Conservation (phyloP, 1,284 basidiomycete genomes). For the Microbotryum silenes-acaulis region DNA sequence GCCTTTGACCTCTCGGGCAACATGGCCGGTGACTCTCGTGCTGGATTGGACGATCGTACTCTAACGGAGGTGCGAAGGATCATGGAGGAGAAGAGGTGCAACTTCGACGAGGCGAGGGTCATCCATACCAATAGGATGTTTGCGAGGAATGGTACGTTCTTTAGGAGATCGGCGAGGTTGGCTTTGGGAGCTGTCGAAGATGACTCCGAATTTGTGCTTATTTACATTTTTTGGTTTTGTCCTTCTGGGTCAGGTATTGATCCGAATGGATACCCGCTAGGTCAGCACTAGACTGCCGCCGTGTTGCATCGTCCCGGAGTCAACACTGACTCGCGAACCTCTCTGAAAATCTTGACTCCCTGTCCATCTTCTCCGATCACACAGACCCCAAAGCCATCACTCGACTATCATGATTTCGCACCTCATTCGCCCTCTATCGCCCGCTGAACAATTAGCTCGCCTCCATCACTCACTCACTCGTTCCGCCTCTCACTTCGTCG, state of each 20-base stretch:
- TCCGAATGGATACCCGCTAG: constrained; percentile 18
- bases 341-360: background rate
- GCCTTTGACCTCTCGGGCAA: constrained; percentile 26
- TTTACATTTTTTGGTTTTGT: background rate
- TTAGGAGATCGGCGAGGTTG: too few relatives aligned
- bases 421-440: too few relatives aligned
- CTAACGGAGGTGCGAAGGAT: constrained; percentile 26
- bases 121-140: constrained; percentile 23
- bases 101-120: constrained; percentile 26
- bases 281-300: background rate
- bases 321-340: background rate
- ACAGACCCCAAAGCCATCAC: constrained; percentile 22
- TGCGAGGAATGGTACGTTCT: constrained; percentile 18
- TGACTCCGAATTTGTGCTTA: background rate
- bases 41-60: constrained; percentile 24
- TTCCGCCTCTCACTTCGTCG: background rate
- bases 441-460: too few relatives aligned
- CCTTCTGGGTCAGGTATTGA: constrained; percentile 12
- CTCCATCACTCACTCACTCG: background rate
- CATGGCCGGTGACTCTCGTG: constrained; percentile 21
- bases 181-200: too few relatives aligned
- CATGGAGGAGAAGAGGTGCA: constrained; percentile 24
- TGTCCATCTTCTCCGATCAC: background rate
- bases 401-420: background rate
- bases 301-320: background rate